These are phyloP conservation scores for Globisporangium paroecandrum DNA, from an alignment of 352 stramenopile genomes.

Conservation along the genomic window DNA sequence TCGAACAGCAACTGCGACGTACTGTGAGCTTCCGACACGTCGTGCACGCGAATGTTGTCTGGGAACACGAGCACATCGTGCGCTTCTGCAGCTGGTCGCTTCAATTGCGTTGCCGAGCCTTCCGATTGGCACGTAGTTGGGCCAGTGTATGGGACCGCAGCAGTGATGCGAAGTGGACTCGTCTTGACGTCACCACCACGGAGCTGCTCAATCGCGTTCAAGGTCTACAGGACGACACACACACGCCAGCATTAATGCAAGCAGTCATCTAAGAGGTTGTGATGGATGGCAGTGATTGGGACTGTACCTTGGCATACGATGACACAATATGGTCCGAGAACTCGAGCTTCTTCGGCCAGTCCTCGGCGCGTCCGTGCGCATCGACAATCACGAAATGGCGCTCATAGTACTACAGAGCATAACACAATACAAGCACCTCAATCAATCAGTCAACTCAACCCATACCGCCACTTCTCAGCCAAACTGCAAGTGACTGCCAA, in stretches of 20 bases:
- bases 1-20: slow-evolving; percentile 12
- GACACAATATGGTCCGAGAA: slow-evolving; percentile 57
- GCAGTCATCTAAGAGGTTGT: not conserved
- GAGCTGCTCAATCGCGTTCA: slow-evolving; percentile 26
- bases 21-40: slow-evolving; percentile 48
- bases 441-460: not conserved
- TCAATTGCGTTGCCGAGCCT: not conserved
- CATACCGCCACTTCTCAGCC: not conserved
- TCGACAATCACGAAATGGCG: slow-evolving; percentile 68
- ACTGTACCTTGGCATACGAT: slow-evolving; percentile 31
- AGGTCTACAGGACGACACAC: slow-evolving; percentile 12
- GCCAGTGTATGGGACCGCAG: slow-evolving; percentile 46
- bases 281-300: too few species aligned
- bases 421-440: slow-evolving; percentile 2
- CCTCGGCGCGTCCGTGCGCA: slow-evolving; percentile 27
- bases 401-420: slow-evolving; percentile 32
- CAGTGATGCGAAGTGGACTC: slow-evolving; percentile 43
- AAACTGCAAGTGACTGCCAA: not conserved
- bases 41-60: slow-evolving; percentile 52
- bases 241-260: not conserved
- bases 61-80: slow-evolving; percentile 76
- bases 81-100: not conserved
- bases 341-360: slow-evolving; percentile 75
- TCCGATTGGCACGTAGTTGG: slow-evolving; percentile 1
- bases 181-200: slow-evolving; percentile 33